These are phyloP conservation scores for Urostyla sp. DNA, from an alignment of 73 alveolate species.

Conservation along the genomic window DNA sequence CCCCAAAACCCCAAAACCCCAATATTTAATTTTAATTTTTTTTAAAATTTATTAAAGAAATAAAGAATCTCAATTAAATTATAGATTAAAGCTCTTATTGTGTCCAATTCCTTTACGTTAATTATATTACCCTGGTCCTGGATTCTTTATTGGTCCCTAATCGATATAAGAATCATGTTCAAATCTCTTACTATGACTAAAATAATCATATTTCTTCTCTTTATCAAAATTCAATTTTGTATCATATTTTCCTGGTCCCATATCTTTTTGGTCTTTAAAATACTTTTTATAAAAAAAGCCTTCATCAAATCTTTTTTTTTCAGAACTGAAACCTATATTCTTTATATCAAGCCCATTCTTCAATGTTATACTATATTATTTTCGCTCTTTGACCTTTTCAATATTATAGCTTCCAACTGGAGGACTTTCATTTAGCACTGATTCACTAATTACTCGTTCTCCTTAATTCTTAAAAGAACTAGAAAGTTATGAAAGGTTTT, in stretches of 20 bases:
- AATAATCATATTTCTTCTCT: constrained; percentile 24
- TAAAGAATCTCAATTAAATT: constrained; percentile 46
- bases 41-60: too few species aligned
- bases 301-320: constrained; percentile 1
- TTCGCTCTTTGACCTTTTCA: not conserved
- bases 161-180: constrained; percentile 37
- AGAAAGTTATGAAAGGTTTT: not conserved
- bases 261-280: not conserved
- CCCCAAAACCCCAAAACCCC: too few species aligned
- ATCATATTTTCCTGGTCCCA: constrained; percentile 38
- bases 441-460: constrained; percentile 26
- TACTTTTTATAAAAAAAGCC: not conserved
- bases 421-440: constrained; percentile 16
- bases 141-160: not conserved
- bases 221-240: not conserved
- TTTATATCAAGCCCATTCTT: too few species aligned
- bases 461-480: constrained; percentile 20
- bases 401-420: constrained; percentile 39
- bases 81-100: constrained; percentile 33
- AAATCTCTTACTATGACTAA: constrained; percentile 24
- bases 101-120: not conserved
- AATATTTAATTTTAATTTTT: too few species aligned
- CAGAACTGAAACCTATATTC: not conserved
- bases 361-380: too few species aligned
- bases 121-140: constrained; percentile 42